Evolutionary conservation across 1,284 basidiomycete genomes (phyloP).

Genomic region (Cryptococcus neoformans): DNA sequence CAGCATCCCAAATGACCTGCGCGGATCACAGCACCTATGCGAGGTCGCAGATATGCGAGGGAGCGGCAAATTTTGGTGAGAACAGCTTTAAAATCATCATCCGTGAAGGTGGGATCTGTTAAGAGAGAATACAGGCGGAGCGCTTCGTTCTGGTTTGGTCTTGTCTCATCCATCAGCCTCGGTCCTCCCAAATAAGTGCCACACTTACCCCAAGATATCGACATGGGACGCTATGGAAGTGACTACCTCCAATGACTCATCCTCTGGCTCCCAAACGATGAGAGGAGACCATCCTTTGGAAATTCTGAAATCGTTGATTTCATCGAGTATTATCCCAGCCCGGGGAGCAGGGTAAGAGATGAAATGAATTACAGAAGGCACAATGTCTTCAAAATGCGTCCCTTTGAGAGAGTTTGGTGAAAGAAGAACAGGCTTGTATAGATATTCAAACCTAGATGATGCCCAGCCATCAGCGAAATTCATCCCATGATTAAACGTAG

Average conservation of each 20-base stretch:
- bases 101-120: constrained; percentile 4
- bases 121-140: constrained; percentile 25
- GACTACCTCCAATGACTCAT: constrained; percentile 27
- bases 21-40: constrained; percentile 26
- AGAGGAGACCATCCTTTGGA: constrained; percentile 19
- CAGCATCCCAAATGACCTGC: constrained; percentile 30
- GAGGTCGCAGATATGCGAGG: constrained; percentile 16
- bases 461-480: background rate
- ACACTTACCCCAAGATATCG: constrained; percentile 30
- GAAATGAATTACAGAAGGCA: constrained; percentile 32
- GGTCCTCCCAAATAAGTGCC: background rate
- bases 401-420: constrained; percentile 22
- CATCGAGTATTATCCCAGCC: constrained; percentile 13
- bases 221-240: constrained; percentile 15
- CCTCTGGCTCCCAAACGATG: constrained; percentile 42
- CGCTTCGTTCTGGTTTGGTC: constrained; percentile 47
- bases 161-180: constrained; percentile 2
- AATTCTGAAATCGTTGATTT: constrained; percentile 17
- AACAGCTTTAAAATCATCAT: constrained; percentile 2
- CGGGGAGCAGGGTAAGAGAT: constrained; percentile 29
- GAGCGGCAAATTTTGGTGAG: constrained; percentile 5
- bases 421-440: constrained; percentile 24
- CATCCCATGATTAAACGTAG: background rate
- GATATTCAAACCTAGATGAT: constrained; percentile 36
- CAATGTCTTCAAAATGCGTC: constrained; percentile 12